Base-by-base conservation (phyloP, 768 basidiomycete species). In the Phylloporus sp. region DNA sequence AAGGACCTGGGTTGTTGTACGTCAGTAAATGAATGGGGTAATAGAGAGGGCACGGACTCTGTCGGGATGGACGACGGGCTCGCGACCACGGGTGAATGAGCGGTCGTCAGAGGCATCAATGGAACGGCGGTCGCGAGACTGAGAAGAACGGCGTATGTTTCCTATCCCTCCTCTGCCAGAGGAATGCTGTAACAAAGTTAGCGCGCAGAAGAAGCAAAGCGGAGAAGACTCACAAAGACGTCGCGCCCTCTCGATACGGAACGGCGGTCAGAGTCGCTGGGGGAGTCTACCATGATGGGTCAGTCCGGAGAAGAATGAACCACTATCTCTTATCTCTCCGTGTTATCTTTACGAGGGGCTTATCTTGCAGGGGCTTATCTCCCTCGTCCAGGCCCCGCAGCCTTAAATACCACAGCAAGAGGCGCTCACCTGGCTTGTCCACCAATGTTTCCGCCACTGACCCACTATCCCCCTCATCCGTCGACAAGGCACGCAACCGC, bases 141-240 rank as follows among this genome's bases (percentile, higher is more conserved):
- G 47, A 27, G 81, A 77, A 24, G 78, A 50, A 22, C 59, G 71
- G 52, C 80, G 77, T 53, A 88, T 84, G 67, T 89, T 89, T 16
- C 86, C 86, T 5, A 74, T 20, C 9, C 87, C 87, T 6, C 86
- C 87, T 52, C 87, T 76, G 7, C 87, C 87, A 29, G 82, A 77
- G 4, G 83, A 84, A 31, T 72, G 68, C 78, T 82, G 44, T 16
- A 20, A 51, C 48, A 15, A 23, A 47, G 15, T 7, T 15, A 31
- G 8, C 3, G 18, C 1, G 9, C 10, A 22, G 7, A 40, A 4
- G 5, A 22, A 22, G 7, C 42, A 12, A 18, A 9, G 27, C 6
- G 20, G 12, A 36, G 23, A 24, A 15, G 26, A 74, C 82, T 63
- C 57, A 84, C 83, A 51, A 79, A 76, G n/a, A 69, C 67, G 0